phyloP scores from a whole-genome alignment of 1,139 yeast genomes.

The Yamadazyma diospyri region DNA sequence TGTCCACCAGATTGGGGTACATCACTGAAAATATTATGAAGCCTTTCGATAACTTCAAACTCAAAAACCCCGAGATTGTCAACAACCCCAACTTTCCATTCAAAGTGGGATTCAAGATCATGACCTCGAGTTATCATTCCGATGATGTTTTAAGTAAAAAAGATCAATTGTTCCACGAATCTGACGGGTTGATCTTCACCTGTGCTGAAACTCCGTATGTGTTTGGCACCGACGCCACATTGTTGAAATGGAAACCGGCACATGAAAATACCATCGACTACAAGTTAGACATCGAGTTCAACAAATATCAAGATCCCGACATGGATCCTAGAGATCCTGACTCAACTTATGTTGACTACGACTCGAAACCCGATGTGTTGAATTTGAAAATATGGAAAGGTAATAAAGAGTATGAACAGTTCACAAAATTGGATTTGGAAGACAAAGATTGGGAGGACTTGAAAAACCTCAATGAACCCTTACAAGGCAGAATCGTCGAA shows the following conservation, averaged over 20 bases:
- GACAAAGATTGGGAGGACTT: slow-evolving; percentile 82
- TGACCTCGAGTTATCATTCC: slow-evolving; percentile 81
- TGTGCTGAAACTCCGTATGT: slow-evolving; percentile 85
- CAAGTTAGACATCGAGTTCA: slow-evolving; percentile 66
- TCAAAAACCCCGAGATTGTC: slow-evolving; percentile 67
- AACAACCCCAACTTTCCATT: slow-evolving; percentile 72
- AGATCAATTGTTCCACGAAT: slow-evolving; percentile 76
- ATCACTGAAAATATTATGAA: slow-evolving; percentile 77
- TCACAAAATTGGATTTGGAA: slow-evolving; percentile 57
- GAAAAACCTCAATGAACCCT: slow-evolving; percentile 69
- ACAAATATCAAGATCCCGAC: slow-evolving; percentile 63
- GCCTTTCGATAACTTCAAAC: slow-evolving; percentile 74
- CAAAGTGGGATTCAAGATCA: slow-evolving; percentile 77
- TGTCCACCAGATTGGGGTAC: slow-evolving; percentile 83
- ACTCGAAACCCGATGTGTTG: slow-evolving; percentile 62
- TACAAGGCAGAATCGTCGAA: slow-evolving; percentile 89
- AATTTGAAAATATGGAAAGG: slow-evolving; percentile 82
- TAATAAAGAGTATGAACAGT: slow-evolving; percentile 59
- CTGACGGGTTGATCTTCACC: slow-evolving; percentile 93
- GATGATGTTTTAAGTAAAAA: slow-evolving; percentile 71
- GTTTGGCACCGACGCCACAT: slow-evolving; percentile 79
- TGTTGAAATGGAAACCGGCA: slow-evolving; percentile 95
- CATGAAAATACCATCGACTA: slow-evolving; percentile 93
- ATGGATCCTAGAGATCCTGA: slow-evolving; percentile 69
- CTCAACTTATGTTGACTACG: slow-evolving; percentile 76